A percentile compares a stretch with the other conserved stretches of the same genome.
These are phyloP conservation scores for Phytopythium chamaehyphon DNA, from an alignment of 352 stramenopile species.

Conservation along the genomic window DNA sequence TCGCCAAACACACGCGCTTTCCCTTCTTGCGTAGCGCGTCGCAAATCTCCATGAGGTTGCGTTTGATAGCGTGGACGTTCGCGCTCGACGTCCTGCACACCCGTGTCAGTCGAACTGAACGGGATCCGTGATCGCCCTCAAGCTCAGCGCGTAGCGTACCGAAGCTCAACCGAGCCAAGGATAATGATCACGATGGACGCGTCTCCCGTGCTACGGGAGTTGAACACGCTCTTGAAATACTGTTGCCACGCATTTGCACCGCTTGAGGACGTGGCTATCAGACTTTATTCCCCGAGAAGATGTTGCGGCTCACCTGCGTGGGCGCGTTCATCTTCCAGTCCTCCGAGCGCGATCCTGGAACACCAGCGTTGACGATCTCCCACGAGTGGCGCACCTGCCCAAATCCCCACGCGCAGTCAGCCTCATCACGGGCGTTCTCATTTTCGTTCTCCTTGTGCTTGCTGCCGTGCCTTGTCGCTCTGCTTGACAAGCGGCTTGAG, in stretches of 20 bases:
- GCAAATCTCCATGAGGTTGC: slow-evolving; percentile 68
- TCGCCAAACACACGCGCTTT: slow-evolving; percentile 73
- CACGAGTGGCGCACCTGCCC: slow-evolving; percentile 73
- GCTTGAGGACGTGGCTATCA: not conserved
- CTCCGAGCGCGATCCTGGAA: slow-evolving; percentile 50
- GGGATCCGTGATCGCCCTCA: not conserved
- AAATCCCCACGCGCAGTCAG: not conserved
- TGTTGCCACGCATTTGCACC: slow-evolving; percentile 6
- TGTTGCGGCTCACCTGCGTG: too few relatives aligned
- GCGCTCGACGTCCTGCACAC: slow-evolving; percentile 11
- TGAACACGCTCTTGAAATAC: slow-evolving; percentile 72
- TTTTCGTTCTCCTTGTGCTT: not conserved
- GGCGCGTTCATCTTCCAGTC: slow-evolving; percentile 65
- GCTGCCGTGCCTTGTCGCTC: slow-evolving; percentile 50
- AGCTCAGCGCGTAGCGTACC: slow-evolving; percentile 16
- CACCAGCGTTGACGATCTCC: slow-evolving; percentile 75
- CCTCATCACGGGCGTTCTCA: not conserved
- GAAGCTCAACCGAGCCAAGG: slow-evolving; percentile 65
- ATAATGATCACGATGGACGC: slow-evolving; percentile 79
- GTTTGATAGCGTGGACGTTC: slow-evolving; percentile 30
- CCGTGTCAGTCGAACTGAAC: not conserved
- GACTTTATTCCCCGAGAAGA: too few relatives aligned
- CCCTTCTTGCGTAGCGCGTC: slow-evolving; percentile 80
- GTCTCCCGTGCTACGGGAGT: slow-evolving; percentile 43
- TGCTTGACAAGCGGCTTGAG: slow-evolving; percentile 40